phyloP scores from a whole-genome alignment of 352 stramenopile genomes.

The Paralagenidium karlingii region DNA sequence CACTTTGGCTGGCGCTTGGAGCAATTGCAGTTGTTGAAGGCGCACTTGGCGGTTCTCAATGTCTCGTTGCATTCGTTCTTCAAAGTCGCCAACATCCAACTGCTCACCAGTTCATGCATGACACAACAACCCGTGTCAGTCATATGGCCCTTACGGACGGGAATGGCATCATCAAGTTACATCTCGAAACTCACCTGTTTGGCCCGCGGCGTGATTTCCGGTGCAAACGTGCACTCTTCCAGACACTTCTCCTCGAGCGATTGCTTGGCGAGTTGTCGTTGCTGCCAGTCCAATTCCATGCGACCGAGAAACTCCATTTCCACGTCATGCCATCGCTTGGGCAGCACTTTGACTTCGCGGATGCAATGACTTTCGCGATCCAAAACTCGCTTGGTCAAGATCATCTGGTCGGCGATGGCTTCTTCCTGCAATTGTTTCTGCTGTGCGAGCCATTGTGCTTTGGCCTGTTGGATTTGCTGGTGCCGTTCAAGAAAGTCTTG shows the following conservation, averaged over 20 bases:
- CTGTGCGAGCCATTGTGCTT: neutral
- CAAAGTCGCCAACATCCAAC: slow-evolving; percentile 34
- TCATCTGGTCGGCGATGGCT: no score
- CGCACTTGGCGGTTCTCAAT: slow-evolving; percentile 27
- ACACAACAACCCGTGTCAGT: neutral
- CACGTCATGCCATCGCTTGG: slow-evolving; percentile 28
- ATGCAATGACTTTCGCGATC: no score
- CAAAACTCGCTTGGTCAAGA: no score
- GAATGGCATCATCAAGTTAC: neutral
- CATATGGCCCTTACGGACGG: neutral
- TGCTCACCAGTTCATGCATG: no score
- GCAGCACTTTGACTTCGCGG: no score
- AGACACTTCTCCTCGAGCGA: slow-evolving; percentile 36
- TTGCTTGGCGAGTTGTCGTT: slow-evolving; percentile 29
- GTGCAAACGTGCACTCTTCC: slow-evolving; percentile 38
- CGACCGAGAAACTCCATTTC: slow-evolving; percentile 51
- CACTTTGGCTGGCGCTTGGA: no score
- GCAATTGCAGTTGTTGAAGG: no score
- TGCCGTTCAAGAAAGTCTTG: slow-evolving; percentile 55
- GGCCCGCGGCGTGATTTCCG: slow-evolving; percentile 21
- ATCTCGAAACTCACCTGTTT: slow-evolving; percentile 14
- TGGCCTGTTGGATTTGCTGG: slow-evolving; percentile 11
- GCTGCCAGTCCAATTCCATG: slow-evolving; percentile 42
- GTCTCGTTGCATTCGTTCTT: slow-evolving; percentile 39
- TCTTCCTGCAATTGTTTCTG: no score